These are phyloP conservation scores for Pontederia crassipes DNA, from an alignment of 176 grass and related monocot species.

Conservation along the genomic window DNA sequence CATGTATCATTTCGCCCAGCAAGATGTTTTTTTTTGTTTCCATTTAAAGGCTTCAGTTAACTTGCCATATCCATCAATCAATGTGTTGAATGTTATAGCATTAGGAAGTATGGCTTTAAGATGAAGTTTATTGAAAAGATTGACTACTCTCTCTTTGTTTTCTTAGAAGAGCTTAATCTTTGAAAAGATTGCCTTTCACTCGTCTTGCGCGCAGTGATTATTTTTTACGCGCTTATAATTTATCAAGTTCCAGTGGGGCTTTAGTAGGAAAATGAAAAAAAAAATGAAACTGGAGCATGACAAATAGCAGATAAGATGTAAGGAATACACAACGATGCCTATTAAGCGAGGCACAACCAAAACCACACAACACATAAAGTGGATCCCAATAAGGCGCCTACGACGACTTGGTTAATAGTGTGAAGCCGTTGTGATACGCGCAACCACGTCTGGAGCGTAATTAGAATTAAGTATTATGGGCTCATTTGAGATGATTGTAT, in stretches of 20 bases:
- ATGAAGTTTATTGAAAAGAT: slow-evolving; percentile 64
- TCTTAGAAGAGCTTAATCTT: neutral
- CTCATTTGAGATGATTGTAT: too few species aligned
- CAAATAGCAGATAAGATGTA: too few species aligned
- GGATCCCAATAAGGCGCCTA: slow-evolving; percentile 50
- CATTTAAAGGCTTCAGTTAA: slow-evolving; percentile 75
- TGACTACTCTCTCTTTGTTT: slow-evolving; percentile 54
- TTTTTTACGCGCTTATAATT: too few species aligned
- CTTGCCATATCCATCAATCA: slow-evolving; percentile 76
- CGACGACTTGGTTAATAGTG: slow-evolving; percentile 60
- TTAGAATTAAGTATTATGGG: too few species aligned
- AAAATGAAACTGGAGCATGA: too few species aligned
- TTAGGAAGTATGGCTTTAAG: slow-evolving; percentile 52
- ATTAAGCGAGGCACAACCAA: slow-evolving; percentile 4
- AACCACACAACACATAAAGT: slow-evolving; percentile 38
- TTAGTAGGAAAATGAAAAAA: too few species aligned
- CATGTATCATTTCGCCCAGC: too few species aligned
- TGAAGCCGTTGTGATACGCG: slow-evolving; percentile 72
- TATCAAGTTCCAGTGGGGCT: too few species aligned
- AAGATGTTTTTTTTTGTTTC: slow-evolving; percentile 61
- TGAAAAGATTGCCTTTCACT: too few species aligned
- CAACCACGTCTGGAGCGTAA: slow-evolving; percentile 54
- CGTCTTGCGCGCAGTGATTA: too few species aligned
- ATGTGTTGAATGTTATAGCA: slow-evolving; percentile 70
- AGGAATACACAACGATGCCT: too few species aligned